Base-by-base conservation (phyloP, 192 early-diverging fungal genomes). In the Backusella luteola region DNA sequence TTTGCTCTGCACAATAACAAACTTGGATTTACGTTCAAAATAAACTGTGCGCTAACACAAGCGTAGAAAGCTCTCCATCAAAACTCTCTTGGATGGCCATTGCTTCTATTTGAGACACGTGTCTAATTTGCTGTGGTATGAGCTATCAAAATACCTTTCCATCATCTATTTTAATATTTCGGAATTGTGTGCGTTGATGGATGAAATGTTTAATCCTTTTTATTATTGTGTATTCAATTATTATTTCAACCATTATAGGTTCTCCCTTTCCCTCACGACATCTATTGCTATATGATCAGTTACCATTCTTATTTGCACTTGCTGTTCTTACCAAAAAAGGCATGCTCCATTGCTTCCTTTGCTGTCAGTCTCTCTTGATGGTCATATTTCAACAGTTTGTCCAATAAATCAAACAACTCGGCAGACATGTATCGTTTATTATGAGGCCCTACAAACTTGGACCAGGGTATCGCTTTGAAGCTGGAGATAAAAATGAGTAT, bases 341-440 rank as follows among this genome's bases (percentile, higher is more conserved):
- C 88, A 74, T 96, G 95, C 63, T 82, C 80, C 95, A 97, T 96
- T 1, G 96, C 96, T 82, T 96, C 92, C 76, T 88, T 81, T 46
- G 95, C 89, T 34, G 95, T 96, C 76, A 96, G 78, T 26, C 96
- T 90, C 76, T 94, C 93, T 84, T 94, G 91, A 79, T 96, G 96
- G 82, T 97, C 96, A 84, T 97, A 99, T 73, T 92, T 85, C 69
- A 99, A 88, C 44, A 99, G 84, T 70, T 91, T 88, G 72, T 96
- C 96, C 44, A 99, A 84, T 69, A 99, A 92, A 77, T 97, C 96
- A 66, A 99, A 84, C 1, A 95, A 93, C 66, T 95, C 93, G 26
- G 90, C 86, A 19, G 90, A 88, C 67, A 94, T 90, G 79, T 95
- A 94, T 41, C 90, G 86, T 78, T 93, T 90, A 85, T 99, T 97